A percentile compares a stretch with the other conserved stretches of the same genome.
Evolutionary conservation across 345 rosid genomes (phyloP).

Genomic region (Sisymbrium altissimum): DNA sequence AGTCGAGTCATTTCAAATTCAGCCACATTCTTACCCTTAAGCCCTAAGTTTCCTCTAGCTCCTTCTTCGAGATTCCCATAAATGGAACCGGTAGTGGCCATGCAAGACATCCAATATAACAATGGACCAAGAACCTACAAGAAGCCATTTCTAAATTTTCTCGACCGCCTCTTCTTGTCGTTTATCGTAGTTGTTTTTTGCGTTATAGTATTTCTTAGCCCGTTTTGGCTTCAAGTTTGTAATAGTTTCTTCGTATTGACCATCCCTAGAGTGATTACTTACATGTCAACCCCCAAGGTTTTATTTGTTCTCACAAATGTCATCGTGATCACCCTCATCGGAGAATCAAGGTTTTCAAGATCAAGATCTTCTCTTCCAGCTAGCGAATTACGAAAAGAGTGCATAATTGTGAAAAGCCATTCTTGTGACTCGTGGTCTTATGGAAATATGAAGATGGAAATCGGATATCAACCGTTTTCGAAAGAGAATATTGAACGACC

Average conservation of each 20-base stretch:
- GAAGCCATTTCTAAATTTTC: slow-evolving; percentile 21
- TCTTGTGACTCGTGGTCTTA: slow-evolving; percentile 11
- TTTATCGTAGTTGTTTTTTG: slow-evolving; percentile 29
- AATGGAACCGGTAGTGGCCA: slow-evolving; percentile 27
- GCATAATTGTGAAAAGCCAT: slow-evolving; percentile 24
- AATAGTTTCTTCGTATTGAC: slow-evolving; percentile 26
- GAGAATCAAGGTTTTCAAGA: slow-evolving; percentile 49
- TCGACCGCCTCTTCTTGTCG: slow-evolving; percentile 30
- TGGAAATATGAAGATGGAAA: not conserved
- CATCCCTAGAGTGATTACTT: slow-evolving; percentile 32
- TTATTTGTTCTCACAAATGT: slow-evolving; percentile 57
- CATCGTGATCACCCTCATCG: slow-evolving; percentile 45
- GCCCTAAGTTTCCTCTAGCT: slow-evolving; percentile 3
- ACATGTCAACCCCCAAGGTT: slow-evolving; percentile 35
- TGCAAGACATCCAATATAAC: slow-evolving; percentile 34
- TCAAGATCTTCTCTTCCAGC: slow-evolving; percentile 31
- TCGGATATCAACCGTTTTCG: not conserved
- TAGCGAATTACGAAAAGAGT: slow-evolving; percentile 38
- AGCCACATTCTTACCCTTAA: not conserved
- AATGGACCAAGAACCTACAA: slow-evolving; percentile 28
- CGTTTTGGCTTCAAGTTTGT: slow-evolving; percentile 38
- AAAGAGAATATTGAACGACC: not conserved
- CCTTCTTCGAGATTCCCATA: not conserved
- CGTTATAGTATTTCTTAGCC: slow-evolving; percentile 38
- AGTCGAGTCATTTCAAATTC: not conserved